Evolutionary conservation across 1,139 yeast genomes (phyloP), one percentile per base, ranked within the genome.

Genomic region (Yarrowia galli): DNA sequence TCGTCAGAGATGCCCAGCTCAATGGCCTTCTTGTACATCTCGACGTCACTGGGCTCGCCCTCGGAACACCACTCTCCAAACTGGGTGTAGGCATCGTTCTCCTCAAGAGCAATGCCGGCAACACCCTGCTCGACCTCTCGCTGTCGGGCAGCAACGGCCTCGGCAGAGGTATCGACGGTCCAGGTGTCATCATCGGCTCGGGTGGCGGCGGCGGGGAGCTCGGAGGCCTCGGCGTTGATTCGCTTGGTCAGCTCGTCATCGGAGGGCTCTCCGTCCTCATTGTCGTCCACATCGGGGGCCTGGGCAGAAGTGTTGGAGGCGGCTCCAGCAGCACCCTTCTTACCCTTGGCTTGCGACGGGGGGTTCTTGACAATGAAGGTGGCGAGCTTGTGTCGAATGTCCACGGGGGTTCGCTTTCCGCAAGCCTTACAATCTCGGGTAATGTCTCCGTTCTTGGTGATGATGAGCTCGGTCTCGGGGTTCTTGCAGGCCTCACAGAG

Each of bases 81-180:
- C 75, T 89, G 88, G 71, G 89, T 91, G 77, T 83, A 85, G 60
- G 79, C 74, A 54, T 79, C 76, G 61, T 79, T 76, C 35, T 77
- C 80, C 63, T 78, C 79, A 60, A 86, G 79, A 51, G 80, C 76
- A 71, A 86, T 74, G 3, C 74, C 75, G n/a, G 77, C 79, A 71
- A 81, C 74, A 45, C 77, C 76, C 58, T 86, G 89, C 79, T 92
- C 97, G 72, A 93, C 84, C 77, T 90, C 96, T 75, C 87, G 83
- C 68, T 97, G 97, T 81, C 99, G 91, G 54, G 91, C 92, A 76
- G 91, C 89, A 73, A 96, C 92, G 68, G 99, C 99, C 79, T 92
- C 99, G 77, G 91, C 97, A 67, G 97, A 91, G 87, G 95, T 91
- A 78, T 95, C 99, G 67, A 93, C 98, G 23, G 98, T 92, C 99